phyloP scores from a whole-genome alignment of 208 protist species.

The Leishmania turanica region DNA sequence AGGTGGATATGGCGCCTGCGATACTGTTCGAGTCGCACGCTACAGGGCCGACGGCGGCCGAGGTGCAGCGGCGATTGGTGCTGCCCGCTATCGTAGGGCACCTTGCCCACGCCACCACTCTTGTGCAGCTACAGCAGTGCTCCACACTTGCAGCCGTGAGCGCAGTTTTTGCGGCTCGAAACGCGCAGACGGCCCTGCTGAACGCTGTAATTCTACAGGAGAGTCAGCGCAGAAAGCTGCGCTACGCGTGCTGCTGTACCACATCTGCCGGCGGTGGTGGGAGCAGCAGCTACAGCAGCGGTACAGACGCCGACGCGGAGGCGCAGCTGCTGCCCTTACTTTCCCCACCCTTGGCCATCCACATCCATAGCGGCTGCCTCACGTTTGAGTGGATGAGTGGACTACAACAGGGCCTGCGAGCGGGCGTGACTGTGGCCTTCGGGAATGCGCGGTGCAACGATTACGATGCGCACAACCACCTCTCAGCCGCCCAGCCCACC shows the following conservation, averaged over 20 bases:
- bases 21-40: conserved; percentile 22
- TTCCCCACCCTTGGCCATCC: conserved; percentile 17
- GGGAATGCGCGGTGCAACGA: conserved; percentile 27
- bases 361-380: conserved; percentile 14
- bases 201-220: conserved; percentile 29
- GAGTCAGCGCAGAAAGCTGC: conserved; percentile 20
- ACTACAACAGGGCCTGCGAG: conserved; percentile 13
- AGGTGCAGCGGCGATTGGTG: conserved; percentile 18
- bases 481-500: background rate
- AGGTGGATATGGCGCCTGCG: conserved; percentile 3
- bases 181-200: conserved; percentile 20
- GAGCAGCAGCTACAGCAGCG: background rate
- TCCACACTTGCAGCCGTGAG: conserved; percentile 16
- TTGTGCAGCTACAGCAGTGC: conserved; percentile 22
- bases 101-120: conserved; percentile 4
- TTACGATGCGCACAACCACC: conserved; percentile 5
- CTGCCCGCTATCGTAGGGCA: conserved; percentile 18
- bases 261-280: background rate
- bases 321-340: conserved; percentile 25
- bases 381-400: conserved; percentile 26
- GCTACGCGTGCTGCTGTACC: conserved; percentile 22
- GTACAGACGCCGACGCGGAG: background rate
- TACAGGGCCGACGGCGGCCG: conserved; percentile 14
- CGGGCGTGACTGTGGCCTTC: conserved; percentile 24
- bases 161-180: conserved; percentile 11